Conservation (phyloP, 1,139 yeast genomes). For the Kurtzmaniella natalensis region DNA sequence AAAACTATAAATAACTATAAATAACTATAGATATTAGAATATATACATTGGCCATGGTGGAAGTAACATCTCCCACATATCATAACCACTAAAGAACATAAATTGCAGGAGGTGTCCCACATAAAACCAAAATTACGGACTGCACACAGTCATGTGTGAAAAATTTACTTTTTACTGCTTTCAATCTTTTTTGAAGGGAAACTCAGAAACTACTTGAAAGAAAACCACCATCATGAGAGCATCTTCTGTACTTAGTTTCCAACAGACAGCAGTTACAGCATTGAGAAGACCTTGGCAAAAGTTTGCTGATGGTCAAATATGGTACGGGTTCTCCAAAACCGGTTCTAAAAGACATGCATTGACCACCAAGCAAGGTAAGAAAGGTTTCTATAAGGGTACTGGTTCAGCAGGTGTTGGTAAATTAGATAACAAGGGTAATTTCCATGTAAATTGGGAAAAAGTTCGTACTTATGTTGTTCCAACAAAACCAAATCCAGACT, state of each 20-base stretch:
- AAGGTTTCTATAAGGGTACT: constrained; percentile 92
- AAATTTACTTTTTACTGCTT: constrained; percentile 1
- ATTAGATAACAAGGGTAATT: constrained; percentile 69
- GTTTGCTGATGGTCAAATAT: constrained; percentile 75
- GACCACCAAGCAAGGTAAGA: constrained; percentile 92
- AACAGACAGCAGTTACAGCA: constrained; percentile 43
- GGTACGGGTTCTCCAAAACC: constrained; percentile 70
- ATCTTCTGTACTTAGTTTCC: constrained; percentile 47
- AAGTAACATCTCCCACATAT: too few species aligned
- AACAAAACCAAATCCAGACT: constrained; percentile 36
- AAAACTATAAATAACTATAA: too few species aligned
- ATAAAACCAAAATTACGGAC: too few species aligned
- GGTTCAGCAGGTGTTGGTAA: constrained; percentile 91
- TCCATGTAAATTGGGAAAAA: constrained; percentile 74
- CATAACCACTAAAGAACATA: too few species aligned
- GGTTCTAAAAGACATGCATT: constrained; percentile 85
- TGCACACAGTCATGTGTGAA: too few species aligned
- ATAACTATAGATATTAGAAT: too few species aligned
- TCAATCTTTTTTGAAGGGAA: not conserved
- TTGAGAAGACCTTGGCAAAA: constrained; percentile 89
- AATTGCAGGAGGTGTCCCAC: too few species aligned
- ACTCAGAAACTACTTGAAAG: not conserved
- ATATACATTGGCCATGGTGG: too few species aligned
- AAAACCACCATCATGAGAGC: constrained; percentile 44
- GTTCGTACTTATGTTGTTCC: constrained; percentile 94